phyloP scores from a whole-genome alignment of 2,329 filamentous ascomycete species.

The Pestalotiopsis fici region DNA sequence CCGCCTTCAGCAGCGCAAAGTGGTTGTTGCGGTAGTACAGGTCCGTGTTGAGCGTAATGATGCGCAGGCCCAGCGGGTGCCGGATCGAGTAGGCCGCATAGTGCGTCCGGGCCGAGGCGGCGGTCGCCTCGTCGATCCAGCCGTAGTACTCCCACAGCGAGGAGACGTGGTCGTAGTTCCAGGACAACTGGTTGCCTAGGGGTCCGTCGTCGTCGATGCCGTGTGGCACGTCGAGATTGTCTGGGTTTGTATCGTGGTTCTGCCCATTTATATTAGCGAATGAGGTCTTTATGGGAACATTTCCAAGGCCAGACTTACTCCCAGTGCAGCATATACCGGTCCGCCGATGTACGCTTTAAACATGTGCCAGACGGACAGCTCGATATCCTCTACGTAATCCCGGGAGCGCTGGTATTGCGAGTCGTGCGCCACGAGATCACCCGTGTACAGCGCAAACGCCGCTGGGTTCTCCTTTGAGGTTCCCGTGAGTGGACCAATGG shows the following conservation, averaged over 20 bases:
- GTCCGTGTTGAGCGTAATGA: constrained; percentile 49
- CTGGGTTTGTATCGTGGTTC: constrained; percentile 58
- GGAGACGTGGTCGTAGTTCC: constrained; percentile 60
- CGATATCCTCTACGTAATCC: constrained; percentile 53
- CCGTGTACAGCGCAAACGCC: constrained; percentile 58
- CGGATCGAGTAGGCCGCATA: constrained; percentile 58
- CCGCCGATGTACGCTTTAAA: constrained; percentile 57
- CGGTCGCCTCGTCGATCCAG: constrained; percentile 49
- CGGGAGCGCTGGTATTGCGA: constrained; percentile 49
- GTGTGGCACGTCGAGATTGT: constrained; percentile 53
- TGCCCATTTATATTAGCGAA: neutral
- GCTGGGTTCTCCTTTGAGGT: constrained; percentile 46
- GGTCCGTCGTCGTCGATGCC: constrained; percentile 46
- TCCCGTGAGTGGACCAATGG: constrained; percentile 56
- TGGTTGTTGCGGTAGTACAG: constrained; percentile 47
- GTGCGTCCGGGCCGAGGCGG: constrained; percentile 48
- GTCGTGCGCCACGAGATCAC: constrained; percentile 58
- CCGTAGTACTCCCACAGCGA: constrained; percentile 55
- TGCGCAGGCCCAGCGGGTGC: constrained; percentile 48
- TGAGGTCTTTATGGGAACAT: neutral
- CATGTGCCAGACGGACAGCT: constrained; percentile 53
- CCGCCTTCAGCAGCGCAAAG: constrained; percentile 37
- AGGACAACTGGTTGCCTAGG: constrained; percentile 55
- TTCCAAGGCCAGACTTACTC: constrained; percentile 23
- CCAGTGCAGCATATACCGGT: constrained; percentile 56